Evolutionary conservation across 2,329 filamentous ascomycete species (phyloP).

Genomic region (Cercospora citrullina): DNA sequence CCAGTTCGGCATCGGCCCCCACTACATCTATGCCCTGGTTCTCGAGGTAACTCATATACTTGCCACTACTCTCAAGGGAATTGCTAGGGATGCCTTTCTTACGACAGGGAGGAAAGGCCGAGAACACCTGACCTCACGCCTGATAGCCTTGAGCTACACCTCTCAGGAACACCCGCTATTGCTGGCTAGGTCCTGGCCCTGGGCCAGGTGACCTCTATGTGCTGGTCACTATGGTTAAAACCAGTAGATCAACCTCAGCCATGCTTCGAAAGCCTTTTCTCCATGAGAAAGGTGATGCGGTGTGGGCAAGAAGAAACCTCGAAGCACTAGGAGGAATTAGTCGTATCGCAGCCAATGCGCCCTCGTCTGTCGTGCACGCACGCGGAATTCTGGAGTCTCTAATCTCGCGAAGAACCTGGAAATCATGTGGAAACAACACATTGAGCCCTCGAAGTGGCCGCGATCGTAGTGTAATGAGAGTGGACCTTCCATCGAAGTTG

Average conservation of each 20-base stretch:
- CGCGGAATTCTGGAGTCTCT: background rate
- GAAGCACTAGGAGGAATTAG: background rate
- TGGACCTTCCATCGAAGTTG: background rate
- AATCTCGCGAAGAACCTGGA: background rate
- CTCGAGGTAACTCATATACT: background rate
- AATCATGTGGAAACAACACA: background rate
- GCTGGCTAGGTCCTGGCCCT: background rate
- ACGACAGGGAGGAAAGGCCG: background rate
- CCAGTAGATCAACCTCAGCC: background rate
- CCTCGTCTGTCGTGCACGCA: background rate
- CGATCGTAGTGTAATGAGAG: background rate
- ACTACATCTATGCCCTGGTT: too few species aligned
- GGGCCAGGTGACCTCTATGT: background rate
- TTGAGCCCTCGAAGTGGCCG: background rate
- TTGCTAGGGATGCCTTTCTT: background rate
- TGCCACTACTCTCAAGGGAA: background rate
- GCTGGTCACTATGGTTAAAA: background rate
- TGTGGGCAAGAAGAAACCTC: background rate
- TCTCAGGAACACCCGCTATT: background rate
- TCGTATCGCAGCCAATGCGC: background rate
- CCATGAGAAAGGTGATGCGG: background rate
- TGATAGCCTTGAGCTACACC: background rate
- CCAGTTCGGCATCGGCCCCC: too few species aligned
- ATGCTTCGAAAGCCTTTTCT: background rate
- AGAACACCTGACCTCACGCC: background rate